Evolutionary conservation across 2,329 filamentous ascomycete genomes (phyloP).

Genomic region (Penicillium sp.): DNA sequence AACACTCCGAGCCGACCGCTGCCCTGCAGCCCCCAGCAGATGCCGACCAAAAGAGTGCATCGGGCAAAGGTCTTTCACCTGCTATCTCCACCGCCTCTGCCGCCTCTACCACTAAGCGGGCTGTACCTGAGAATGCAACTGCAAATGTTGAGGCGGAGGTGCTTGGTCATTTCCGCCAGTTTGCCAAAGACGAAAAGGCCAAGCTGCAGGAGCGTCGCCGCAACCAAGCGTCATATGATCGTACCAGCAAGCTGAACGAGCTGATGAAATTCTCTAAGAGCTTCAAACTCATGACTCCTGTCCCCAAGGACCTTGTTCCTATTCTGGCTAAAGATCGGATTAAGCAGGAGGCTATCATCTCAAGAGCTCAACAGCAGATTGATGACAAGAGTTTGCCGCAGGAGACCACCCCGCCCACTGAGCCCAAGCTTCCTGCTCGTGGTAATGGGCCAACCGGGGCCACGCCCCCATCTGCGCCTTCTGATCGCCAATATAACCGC

Average conservation of each 20-base stretch:
- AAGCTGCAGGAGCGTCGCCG: slow-evolving; percentile 60
- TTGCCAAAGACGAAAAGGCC: slow-evolving; percentile 63
- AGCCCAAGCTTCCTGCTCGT: slow-evolving; percentile 56
- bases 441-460: slow-evolving; percentile 45
- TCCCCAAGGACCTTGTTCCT: slow-evolving; percentile 85
- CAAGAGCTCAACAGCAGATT: slow-evolving; percentile 77
- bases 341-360: slow-evolving; percentile 91
- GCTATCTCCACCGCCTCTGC: slow-evolving; percentile 48
- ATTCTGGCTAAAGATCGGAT: slow-evolving; percentile 96
- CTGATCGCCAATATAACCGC: slow-evolving; percentile 52
- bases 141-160: slow-evolving; percentile 63
- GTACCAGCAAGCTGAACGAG: slow-evolving; percentile 89
- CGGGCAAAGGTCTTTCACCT: slow-evolving; percentile 20
- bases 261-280: slow-evolving; percentile 90
- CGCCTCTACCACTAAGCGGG: slow-evolving; percentile 31
- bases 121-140: slow-evolving; percentile 54
- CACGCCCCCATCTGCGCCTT: slow-evolving; percentile 37
- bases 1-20: slow-evolving; percentile 21
- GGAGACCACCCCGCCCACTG: slow-evolving; percentile 43
- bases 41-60: slow-evolving; percentile 26
- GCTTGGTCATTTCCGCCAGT: slow-evolving; percentile 64
- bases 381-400: slow-evolving; percentile 57
- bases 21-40: slow-evolving; percentile 26
- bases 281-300: slow-evolving; percentile 92
- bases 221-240: slow-evolving; percentile 66